Base-by-base conservation (phyloP, 2,329 filamentous ascomycete genomes). In the Fusarium brevicatenulatum region DNA sequence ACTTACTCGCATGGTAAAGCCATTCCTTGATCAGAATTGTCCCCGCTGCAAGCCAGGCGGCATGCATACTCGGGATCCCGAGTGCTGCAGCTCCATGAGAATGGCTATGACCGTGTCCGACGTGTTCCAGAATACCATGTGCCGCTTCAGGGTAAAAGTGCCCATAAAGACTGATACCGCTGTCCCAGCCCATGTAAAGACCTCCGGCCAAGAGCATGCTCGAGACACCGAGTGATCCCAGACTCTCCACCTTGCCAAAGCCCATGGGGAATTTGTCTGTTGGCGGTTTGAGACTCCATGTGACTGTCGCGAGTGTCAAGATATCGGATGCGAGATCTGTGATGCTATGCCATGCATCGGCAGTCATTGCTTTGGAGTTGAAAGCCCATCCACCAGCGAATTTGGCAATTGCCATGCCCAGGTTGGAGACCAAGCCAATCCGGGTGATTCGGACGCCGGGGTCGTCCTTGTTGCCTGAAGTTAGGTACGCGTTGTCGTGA, bases 161-260 rank as follows among this genome's bases (percentile, higher is more conserved):
- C 25, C 89, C 89, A 72, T 94, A 91, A 32, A 96, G 85, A 44
- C 90, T 88, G 60, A 84, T 78, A 63, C 90, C 86, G 77, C 92
- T 93, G 82, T 93, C 92, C 83, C 92, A 90, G 71, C 95, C 95
- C 92, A 99, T 98, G 81, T 97, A 95, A 71, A 97, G 84, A 56
- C 96, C 96, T 70, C 96, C 96, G 53, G 92, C 90, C 5, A 99
- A 88, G 77, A 99, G 86, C 84, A 99, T 93, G 71, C 95, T 91
- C 76, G 95, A 98, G 39, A 99, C 96, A 21, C 95, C 96, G 66
- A 99, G 85, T 28, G 95, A 96, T 25, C 96, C 96, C 79, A 99
- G 84, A 78, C 95, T 97, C 86, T 99, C 96, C n/a, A 99, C 90
- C 85, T 99, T 99, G 80, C 96, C 96, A 80, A 97, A 99, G 4